Conservation (phyloP, 352 stramenopile genomes). For the Globisporangium megalacanthum region DNA sequence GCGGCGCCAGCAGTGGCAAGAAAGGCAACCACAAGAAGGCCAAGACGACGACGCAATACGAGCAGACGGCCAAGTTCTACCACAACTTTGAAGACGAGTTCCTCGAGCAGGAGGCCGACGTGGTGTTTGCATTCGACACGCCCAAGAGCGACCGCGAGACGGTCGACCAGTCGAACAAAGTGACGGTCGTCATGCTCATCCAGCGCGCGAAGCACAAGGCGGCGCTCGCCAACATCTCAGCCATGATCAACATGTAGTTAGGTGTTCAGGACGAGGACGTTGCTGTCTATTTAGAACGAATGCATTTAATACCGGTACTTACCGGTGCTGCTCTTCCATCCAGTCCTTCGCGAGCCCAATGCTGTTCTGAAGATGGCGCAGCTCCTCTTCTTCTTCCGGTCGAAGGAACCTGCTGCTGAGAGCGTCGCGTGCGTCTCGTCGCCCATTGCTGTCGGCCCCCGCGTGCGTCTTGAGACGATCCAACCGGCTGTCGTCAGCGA, state of each 20-base stretch:
- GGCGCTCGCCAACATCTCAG: slow-evolving; percentile 62
- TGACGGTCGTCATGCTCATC: slow-evolving; percentile 75
- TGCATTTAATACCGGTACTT: neutral
- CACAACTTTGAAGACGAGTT: slow-evolving; percentile 88
- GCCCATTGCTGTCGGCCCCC: neutral
- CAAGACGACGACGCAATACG: slow-evolving; percentile 68
- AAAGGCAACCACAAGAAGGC: slow-evolving; percentile 65
- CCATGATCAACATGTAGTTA: slow-evolving; percentile 86
- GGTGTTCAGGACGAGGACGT: slow-evolving; percentile 2
- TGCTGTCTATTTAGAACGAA: slow-evolving; percentile 37
- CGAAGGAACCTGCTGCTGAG: slow-evolving; percentile 40
- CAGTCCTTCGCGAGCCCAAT: slow-evolving; percentile 65
- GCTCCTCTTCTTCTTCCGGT: slow-evolving; percentile 52
- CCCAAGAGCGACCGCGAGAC: slow-evolving; percentile 57
- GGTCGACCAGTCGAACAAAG: slow-evolving; percentile 54
- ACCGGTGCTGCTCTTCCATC: slow-evolving; percentile 34
- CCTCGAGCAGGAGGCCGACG: slow-evolving; percentile 62
- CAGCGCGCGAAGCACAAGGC: slow-evolving; percentile 76
- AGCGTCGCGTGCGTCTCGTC: neutral
- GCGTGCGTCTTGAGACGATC: neutral
- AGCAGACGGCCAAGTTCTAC: slow-evolving; percentile 68
- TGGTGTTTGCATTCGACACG: slow-evolving; percentile 68
- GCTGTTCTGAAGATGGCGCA: slow-evolving; percentile 40
- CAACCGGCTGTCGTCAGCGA: neutral
- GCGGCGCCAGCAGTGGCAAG: slow-evolving; percentile 23